A percentile compares a stretch with the other conserved stretches of the same genome.
Conservation (phyloP, 1,284 basidiomycete species). For the Schizophyllum commune region DNA sequence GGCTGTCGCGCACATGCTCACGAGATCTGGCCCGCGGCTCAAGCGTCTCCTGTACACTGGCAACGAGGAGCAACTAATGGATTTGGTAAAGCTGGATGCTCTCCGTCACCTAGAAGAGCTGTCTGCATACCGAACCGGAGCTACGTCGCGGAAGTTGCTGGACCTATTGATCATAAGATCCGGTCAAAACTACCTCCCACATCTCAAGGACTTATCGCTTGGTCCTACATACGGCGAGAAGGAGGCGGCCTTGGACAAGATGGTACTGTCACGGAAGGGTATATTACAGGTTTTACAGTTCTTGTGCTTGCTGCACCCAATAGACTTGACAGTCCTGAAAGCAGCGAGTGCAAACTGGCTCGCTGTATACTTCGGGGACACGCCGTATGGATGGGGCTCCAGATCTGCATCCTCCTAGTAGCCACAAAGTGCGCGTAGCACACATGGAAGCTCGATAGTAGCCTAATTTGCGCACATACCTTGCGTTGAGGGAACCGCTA, state of each 20-base stretch:
- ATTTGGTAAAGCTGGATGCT: background rate
- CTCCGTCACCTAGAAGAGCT: background rate
- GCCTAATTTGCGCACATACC: too few species aligned
- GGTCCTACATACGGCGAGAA: background rate
- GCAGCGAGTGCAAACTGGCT: background rate
- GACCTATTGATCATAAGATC: background rate
- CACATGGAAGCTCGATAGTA: too few species aligned
- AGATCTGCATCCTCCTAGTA: too few species aligned
- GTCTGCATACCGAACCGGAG: background rate
- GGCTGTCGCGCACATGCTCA: background rate
- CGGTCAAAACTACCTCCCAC: background rate
- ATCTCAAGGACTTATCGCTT: background rate
- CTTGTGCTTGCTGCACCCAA: background rate
- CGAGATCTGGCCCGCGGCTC: background rate
- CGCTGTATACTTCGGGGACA: too few species aligned
- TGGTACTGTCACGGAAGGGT: background rate
- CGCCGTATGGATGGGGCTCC: too few species aligned
- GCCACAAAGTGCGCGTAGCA: too few species aligned
- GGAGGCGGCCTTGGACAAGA: background rate
- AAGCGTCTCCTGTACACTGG: background rate
- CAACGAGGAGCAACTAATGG: background rate
- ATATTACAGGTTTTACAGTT: background rate
- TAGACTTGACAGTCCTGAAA: background rate
- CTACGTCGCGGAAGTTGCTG: too few species aligned
- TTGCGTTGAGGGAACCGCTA: too few species aligned